Evolutionary conservation across 2,329 filamentous ascomycete genomes (phyloP), one percentile per base, ranked within the genome.

Genomic region (Fusarium burgessii): DNA sequence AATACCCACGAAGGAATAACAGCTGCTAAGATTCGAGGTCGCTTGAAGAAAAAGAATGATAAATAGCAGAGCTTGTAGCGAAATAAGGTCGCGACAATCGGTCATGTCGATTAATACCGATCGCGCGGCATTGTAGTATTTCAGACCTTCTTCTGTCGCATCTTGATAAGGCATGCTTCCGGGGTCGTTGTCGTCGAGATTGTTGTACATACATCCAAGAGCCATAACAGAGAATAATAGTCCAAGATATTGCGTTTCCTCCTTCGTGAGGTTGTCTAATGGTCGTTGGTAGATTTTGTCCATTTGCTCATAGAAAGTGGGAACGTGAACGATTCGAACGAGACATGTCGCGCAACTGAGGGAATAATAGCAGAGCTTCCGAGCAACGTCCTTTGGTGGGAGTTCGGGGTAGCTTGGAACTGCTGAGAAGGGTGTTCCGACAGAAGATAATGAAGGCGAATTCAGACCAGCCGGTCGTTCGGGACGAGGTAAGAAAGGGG

Each of bases 11-110:
- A 93, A 94, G 0, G 92, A 89, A 79, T 95, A 95, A 77, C 93
- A 95, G 13, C 90, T 92, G 77, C 90, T 93, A 33, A 95, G 82
- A 77, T 93, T 93, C 13, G 92, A 92, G 4, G 93, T 93, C 5
- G 91, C 90, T 76, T 96, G 93, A 2, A 95, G 85, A 77, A 95
- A 96, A 5, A 95, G 83, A 51, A 94, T 92, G 87, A 94, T 92
- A 78, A 93, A 94, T 23, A 94, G 82, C 10, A 96, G 85, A 4
- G 91, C 89, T 78, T 96, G 93, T 12, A 95, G 82, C 2, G 92
- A 92, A 23, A 86, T 88, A 45, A 95, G 83, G 77, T 95, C 92
- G 49, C 92, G 89, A 73, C 92, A 94, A 65, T 91, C 89, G 2
- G 89, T 89, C 45, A 91, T 83, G 67, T 91, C 89, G 61, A 88